Evolutionary conservation across 805 yeast genomes (phyloP).

Genomic region (Candida xiaguanensis): DNA sequence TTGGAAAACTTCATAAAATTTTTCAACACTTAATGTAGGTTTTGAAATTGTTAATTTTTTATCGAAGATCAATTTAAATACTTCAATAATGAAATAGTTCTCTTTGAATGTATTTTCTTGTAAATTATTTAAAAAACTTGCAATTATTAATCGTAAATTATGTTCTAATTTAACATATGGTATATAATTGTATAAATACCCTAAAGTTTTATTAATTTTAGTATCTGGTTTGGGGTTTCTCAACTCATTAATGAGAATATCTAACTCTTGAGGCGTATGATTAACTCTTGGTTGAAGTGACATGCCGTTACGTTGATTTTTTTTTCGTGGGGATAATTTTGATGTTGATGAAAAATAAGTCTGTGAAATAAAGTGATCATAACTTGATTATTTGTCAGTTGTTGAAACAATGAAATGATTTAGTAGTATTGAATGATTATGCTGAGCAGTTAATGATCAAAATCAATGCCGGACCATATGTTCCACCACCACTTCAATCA

Average conservation of each 20-base stretch:
- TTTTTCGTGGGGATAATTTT: not conserved
- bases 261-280: constrained; percentile 41
- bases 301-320: not conserved
- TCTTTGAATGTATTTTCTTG: constrained; percentile 22
- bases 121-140: constrained; percentile 38
- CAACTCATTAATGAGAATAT: constrained; percentile 43
- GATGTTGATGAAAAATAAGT: too few species aligned
- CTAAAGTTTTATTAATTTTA: constrained; percentile 32
- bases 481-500: too few species aligned
- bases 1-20: constrained; percentile 37
- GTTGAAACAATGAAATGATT: too few species aligned
- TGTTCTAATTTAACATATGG: constrained; percentile 47
- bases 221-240: constrained; percentile 34
- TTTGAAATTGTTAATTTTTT: constrained; percentile 44
- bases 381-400: too few species aligned
- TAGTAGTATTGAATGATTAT: too few species aligned
- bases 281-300: not conserved
- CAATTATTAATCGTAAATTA: constrained; percentile 43
- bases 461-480: too few species aligned
- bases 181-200: constrained; percentile 48
- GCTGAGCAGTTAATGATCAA: too few species aligned
- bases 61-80: constrained; percentile 42
- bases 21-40: constrained; percentile 45
- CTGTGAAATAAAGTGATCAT: too few species aligned
- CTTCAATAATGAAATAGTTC: constrained; percentile 42